A percentile compares a stretch with the other conserved stretches of the same genome.
phyloP scores from a whole-genome alignment of 164 flowering plant species.

The Kingdonia uniflora region DNA sequence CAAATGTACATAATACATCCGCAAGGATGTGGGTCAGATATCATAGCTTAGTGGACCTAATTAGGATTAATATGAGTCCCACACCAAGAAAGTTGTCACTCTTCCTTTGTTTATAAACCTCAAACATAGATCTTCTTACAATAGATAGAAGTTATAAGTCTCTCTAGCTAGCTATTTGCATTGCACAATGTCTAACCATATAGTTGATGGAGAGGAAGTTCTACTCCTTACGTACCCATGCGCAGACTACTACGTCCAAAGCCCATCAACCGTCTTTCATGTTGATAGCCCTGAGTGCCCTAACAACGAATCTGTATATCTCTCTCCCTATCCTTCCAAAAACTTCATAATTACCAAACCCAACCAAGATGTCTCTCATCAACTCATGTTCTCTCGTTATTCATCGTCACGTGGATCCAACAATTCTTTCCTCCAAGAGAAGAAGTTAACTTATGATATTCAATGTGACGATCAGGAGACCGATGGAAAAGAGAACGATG shows the following conservation, averaged over 20 bases:
- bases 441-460: conserved; percentile 21
- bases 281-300: conserved; percentile 24
- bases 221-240: conserved; percentile 29
- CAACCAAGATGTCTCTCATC: conserved; percentile 11
- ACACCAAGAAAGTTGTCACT: not conserved
- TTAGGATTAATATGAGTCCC: not conserved
- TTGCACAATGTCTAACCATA: conserved; percentile 6
- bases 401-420: conserved; percentile 65
- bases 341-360: conserved; percentile 2
- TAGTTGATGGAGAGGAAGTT: conserved; percentile 26
- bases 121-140: not conserved
- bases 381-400: conserved; percentile 38
- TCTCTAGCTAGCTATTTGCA: not conserved
- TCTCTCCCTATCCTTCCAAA: conserved; percentile 20
- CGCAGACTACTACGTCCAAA: conserved; percentile 62
- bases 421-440: conserved; percentile 32
- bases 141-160: not conserved
- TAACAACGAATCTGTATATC: conserved; percentile 8
- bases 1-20: not conserved
- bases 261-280: conserved; percentile 51
- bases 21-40: not conserved
- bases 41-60: not conserved
- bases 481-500: conserved; percentile 7
- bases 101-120: not conserved
- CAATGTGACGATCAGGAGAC: not conserved